A percentile compares a stretch with the other conserved stretches of the same genome.
phyloP scores from a whole-genome alignment of 208 protist species.

The Trichomonas gallinae region DNA sequence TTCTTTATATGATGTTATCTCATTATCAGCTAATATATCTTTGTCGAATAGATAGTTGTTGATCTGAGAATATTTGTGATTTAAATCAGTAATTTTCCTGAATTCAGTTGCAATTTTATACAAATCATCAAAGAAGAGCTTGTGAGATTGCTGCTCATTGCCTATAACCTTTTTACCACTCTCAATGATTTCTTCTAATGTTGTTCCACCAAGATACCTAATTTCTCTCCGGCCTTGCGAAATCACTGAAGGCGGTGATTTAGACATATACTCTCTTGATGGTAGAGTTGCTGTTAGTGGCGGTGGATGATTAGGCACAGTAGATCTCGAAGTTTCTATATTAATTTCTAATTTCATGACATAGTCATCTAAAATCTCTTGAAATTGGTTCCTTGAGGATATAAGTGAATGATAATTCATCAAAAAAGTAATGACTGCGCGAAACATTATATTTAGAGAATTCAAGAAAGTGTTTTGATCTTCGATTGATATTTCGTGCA shows the following conservation, averaged over 20 bases:
- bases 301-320: neutral
- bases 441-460: neutral
- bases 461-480: neutral
- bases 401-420: neutral
- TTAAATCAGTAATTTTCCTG: neutral
- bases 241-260: neutral
- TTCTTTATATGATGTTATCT: neutral
- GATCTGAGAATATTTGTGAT: neutral
- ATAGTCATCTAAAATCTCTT: neutral
- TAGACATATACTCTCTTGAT: neutral
- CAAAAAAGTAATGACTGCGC: neutral
- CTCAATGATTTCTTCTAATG: neutral
- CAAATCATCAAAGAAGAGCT: neutral
- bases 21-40: neutral
- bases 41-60: neutral
- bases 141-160: neutral
- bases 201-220: neutral
- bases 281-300: neutral
- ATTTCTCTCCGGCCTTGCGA: neutral
- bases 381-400: neutral
- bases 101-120: neutral
- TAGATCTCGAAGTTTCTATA: neutral
- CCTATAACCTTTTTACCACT: neutral
- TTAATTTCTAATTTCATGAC: neutral
- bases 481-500: neutral